Percentiles rank a stretch among this genome's conserved stretches.
These are phyloP conservation scores for Angomonas ambiguus DNA, from an alignment of 208 protist species.

Conservation along the genomic window DNA sequence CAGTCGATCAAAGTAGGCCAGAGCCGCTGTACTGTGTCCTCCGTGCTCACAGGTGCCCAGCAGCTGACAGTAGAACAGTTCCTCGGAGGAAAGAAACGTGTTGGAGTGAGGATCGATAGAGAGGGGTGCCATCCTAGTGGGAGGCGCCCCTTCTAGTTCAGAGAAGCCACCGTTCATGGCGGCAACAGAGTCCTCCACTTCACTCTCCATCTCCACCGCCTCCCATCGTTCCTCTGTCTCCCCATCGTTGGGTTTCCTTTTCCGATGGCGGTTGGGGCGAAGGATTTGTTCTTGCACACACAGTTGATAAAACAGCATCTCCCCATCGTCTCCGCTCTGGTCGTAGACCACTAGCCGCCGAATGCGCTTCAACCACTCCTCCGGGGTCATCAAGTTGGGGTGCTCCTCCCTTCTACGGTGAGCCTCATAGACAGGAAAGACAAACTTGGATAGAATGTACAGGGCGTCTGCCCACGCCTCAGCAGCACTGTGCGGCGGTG, in stretches of 20 bases:
- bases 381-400: background rate
- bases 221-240: too few relatives aligned
- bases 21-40: background rate
- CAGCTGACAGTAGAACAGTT: background rate
- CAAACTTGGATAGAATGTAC: slow-evolving; percentile 21
- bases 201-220: too few relatives aligned
- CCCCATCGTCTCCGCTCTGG: slow-evolving; percentile 52
- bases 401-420: background rate
- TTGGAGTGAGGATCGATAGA: background rate
- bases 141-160: too few relatives aligned
- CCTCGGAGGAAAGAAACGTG: background rate
- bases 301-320: slow-evolving; percentile 63
- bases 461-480: slow-evolving; percentile 33
- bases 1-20: background rate
- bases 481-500: slow-evolving; percentile 20
- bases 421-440: background rate
- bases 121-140: too few relatives aligned
- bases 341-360: slow-evolving; percentile 49
- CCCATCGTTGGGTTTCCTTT: background rate
- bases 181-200: too few relatives aligned
- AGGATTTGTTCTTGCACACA: slow-evolving; percentile 37
- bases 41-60: background rate
- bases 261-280: slow-evolving; percentile 11
- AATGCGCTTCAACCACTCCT: slow-evolving; percentile 19
- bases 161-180: too few relatives aligned